Base-by-base conservation (phyloP, 2,329 filamentous ascomycete species). In the Verticillium nubilum region DNA sequence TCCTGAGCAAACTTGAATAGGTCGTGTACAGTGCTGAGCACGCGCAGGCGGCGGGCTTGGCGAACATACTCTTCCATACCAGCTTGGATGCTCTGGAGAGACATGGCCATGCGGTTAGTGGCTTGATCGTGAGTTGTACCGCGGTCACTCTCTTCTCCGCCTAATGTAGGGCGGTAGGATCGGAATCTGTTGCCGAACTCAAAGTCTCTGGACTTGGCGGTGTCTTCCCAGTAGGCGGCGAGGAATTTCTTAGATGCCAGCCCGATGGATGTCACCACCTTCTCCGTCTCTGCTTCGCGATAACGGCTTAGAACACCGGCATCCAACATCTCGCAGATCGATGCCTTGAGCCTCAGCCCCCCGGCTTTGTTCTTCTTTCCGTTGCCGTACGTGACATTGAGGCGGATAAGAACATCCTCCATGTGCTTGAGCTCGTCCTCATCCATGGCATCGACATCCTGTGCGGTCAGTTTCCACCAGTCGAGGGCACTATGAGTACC, bases 161-260 rank as follows among this genome's bases (percentile, higher is more conserved):
- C 63, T 13, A 61, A 54, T 9, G 23, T 42, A 1, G 66, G 64
- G 26, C 61, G 63, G 33, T 52, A n/a, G 7, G 26, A 12, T 9
- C 62, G 61, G 2, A 68, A 42, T 29, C 58, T 33, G 35, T 61
- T 55, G 33, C 63, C 65, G 31, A 67, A 67, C 31, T 66, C 62
- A 56, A 63, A 68, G 42, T 62, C 61, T 13, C 61, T 35, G 15
- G 27, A 23, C 23, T 52, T 42, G 1, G 12, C 28, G 13, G 57
- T 28, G 9, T 50, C 37, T 7, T 25, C 19, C 29, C 25, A 19
- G 58, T 59, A 63, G 17, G 55, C 57, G 2, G 25, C 23, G 25
- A 52, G 37, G 4, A 28, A 23, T 12, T 26, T 23, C 7, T 19
- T 12, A 9, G 25, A 15, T n/a, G n/a, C 19, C 9, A 57, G 37